Conservation (phyloP, 2,329 filamentous ascomycete species). For the Ophiostoma fasciatum region DNA sequence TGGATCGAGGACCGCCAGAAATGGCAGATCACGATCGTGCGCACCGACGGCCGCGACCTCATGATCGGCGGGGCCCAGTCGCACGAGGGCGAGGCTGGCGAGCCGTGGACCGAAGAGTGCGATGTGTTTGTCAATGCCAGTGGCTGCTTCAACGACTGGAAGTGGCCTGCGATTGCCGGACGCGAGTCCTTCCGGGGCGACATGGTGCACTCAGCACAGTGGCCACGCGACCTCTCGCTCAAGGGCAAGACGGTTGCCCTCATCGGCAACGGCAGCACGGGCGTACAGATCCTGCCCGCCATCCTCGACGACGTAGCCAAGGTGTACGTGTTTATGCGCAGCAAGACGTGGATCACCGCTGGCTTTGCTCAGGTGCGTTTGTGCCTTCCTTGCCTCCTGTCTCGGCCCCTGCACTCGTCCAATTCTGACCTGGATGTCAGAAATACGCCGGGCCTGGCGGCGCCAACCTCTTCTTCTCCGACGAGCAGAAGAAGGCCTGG, state of each 20-base stretch:
- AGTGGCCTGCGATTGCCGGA: slow-evolving; percentile 22
- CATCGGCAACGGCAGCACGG: slow-evolving; percentile 2
- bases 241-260: slow-evolving; percentile 4
- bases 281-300: slow-evolving; percentile 5
- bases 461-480: slow-evolving; percentile 12
- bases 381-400: too few species aligned
- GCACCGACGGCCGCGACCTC: slow-evolving; percentile 24
- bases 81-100: too few species aligned
- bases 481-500: slow-evolving; percentile 23
- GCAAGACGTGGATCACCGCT: slow-evolving; percentile 5
- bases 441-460: slow-evolving; percentile 1
- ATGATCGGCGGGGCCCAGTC: slow-evolving; percentile 19
- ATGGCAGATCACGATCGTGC: too few species aligned
- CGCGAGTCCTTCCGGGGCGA: slow-evolving; percentile 7
- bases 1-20: slow-evolving; percentile 30
- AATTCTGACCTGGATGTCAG: too few species aligned
- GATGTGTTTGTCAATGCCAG: slow-evolving; percentile 30
- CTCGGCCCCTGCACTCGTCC: too few species aligned
- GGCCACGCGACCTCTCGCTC: slow-evolving; percentile 13
- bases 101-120: too few species aligned
- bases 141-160: slow-evolving; percentile 31
- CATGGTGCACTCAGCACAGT: slow-evolving; percentile 9
- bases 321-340: slow-evolving; percentile 2
- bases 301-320: neutral
- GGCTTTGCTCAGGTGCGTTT: slow-evolving; percentile 1